phyloP scores from a whole-genome alignment of 192 early-diverging fungal species.

The Coemansia sp. region DNA sequence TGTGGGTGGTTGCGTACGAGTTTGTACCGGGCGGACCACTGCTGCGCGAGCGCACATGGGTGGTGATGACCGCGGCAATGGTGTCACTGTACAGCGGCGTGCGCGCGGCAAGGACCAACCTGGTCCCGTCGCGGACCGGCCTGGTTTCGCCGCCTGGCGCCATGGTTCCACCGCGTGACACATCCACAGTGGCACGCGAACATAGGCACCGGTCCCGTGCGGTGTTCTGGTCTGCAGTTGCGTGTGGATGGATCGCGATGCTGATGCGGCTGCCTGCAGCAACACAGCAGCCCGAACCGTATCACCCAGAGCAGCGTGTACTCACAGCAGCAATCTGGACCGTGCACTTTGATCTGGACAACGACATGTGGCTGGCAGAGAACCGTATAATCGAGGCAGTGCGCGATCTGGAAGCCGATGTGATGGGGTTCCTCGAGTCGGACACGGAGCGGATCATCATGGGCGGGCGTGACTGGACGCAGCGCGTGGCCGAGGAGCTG shows the following conservation, averaged over 20 bases:
- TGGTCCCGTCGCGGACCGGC: conserved; percentile 1
- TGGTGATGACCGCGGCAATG: conserved; percentile 60
- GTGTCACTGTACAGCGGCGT: conserved; percentile 48
- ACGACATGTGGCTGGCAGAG: conserved; percentile 79
- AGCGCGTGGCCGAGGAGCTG: conserved; percentile 70
- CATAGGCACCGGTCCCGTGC: conserved; percentile 14
- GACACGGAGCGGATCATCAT: conserved; percentile 76
- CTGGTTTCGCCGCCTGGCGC: neutral
- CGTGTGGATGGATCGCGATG: conserved; percentile 35
- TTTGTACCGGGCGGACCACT: conserved; percentile 75
- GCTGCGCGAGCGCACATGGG: conserved; percentile 69
- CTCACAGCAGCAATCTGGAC: conserved; percentile 81
- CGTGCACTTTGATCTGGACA: conserved; percentile 79
- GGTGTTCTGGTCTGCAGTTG: conserved; percentile 6
- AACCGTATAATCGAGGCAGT: conserved; percentile 64
- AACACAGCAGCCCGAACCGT: conserved; percentile 51
- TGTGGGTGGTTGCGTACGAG: conserved; percentile 78
- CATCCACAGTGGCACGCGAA: neutral
- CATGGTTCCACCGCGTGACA: neutral
- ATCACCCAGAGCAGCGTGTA: conserved; percentile 57
- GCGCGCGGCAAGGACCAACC: conserved; percentile 42
- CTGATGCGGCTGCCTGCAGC: conserved; percentile 48
- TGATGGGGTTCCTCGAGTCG: conserved; percentile 74
- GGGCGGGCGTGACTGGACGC: conserved; percentile 77
- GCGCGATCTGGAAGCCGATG: conserved; percentile 72